phyloP scores from a whole-genome alignment of 805 yeast genomes.

The Cyberlindnera amylophila region DNA sequence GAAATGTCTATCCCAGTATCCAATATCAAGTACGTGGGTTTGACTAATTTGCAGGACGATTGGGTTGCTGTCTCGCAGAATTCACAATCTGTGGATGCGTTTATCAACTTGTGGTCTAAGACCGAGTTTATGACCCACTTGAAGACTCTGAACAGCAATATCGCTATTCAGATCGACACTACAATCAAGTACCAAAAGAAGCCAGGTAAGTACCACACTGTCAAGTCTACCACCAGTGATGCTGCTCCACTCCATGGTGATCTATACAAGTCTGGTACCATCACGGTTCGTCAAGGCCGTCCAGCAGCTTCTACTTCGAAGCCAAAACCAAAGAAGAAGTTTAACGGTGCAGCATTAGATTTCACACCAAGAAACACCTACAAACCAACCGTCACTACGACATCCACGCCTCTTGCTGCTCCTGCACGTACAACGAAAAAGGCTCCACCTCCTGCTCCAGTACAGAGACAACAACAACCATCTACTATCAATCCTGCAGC shows the following conservation, averaged over 20 bases:
- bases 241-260: conserved; percentile 69
- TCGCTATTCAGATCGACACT: conserved; percentile 64
- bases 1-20: conserved; percentile 63
- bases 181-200: conserved; percentile 84
- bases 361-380: conserved; percentile 28
- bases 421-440: conserved; percentile 19
- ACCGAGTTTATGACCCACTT: conserved; percentile 82
- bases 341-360: conserved; percentile 24
- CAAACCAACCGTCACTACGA: conserved; percentile 1
- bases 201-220: conserved; percentile 72
- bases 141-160: conserved; percentile 53
- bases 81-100: conserved; percentile 60
- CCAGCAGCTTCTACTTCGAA: conserved; percentile 71
- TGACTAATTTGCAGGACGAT: conserved; percentile 82
- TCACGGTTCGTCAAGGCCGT: conserved; percentile 73
- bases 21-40: conserved; percentile 55
- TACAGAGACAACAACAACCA: conserved; percentile 58
- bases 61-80: conserved; percentile 67
- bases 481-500: conserved; percentile 28
- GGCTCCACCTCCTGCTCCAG: conserved; percentile 29
- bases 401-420: not conserved
- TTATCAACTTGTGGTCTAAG: conserved; percentile 78
- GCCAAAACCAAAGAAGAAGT: conserved; percentile 66
- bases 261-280: conserved; percentile 81
- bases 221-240: conserved; percentile 62